Evolutionary conservation across 768 basidiomycete species (phyloP), one percentile per base, ranked within the genome.

Genomic region (Clitopilus hobsonii): DNA sequence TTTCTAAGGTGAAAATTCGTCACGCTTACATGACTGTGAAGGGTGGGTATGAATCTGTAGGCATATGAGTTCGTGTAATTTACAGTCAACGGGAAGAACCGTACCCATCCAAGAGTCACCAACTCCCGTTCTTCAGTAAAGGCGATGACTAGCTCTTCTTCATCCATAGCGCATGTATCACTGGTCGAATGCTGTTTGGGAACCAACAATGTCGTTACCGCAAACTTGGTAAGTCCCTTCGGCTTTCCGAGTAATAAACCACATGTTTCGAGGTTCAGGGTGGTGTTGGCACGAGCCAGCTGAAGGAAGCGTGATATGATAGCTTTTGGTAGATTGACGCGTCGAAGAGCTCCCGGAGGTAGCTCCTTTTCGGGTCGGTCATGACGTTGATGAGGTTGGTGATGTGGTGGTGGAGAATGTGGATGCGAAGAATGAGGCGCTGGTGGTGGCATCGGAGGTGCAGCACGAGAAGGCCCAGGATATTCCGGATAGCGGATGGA

Each of bases 111-210:
- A 48, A 96, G 80, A 6, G 93, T 94, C 50, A 95, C 86, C 63
- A 95, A 69, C 60, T 80, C 82, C 58, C 89, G 74, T 64, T 86
- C 83, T 65, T 93, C 89, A 60, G 91, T 91, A 65, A 95, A 92
- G 61, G 84, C 81, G 70, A 94, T 71, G 6, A 94, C 90, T 47
- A 91, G 72, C 66, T 95, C 93, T 62, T 95, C 94, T 65, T 89
- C 86, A 52, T 91, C 86, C 88, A 94, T 95, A 27, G 86, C 85
- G 68, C 94, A 96, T n/a, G 91, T 92, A 71, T 96, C 91, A 55
- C 86, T 84, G 58, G 91, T 92, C 56, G 89, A 86, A 55, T 84
- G 86, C 63, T 96, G 94, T 68, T 82, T 89, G n/a, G 94, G 94
- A 16, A 96, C 86, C 63, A 96, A 70, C 64, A 96, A 67, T 49